A percentile compares a stretch with the other conserved stretches of the same genome.
These are phyloP conservation scores for Talaromyces thailandensis DNA, from an alignment of 495 filamentous ascomycete species.

Conservation along the genomic window DNA sequence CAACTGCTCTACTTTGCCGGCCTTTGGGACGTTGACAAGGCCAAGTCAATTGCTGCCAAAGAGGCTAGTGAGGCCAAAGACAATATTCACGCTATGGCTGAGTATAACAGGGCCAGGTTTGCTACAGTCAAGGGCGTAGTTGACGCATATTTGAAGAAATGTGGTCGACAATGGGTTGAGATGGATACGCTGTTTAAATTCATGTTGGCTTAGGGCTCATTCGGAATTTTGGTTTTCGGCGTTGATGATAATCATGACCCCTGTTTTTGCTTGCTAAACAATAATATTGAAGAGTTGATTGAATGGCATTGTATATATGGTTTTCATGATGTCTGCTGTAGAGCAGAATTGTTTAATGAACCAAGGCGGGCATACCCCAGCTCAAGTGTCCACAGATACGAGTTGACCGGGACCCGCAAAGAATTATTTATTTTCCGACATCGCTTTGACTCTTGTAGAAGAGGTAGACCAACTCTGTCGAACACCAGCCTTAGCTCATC, in stretches of 20 bases:
- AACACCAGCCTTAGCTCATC: neutral
- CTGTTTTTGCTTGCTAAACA: neutral
- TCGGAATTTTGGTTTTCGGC: neutral
- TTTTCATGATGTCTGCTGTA: neutral
- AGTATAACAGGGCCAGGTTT: constrained; percentile 73
- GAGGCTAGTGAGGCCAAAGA: constrained; percentile 43
- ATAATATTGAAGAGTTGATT: neutral
- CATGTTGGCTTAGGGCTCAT: constrained; percentile 29
- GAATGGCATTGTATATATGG: neutral
- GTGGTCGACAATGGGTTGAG: constrained; percentile 89
- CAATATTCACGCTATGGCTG: constrained; percentile 58
- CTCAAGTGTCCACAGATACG: neutral
- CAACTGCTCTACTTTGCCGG: constrained; percentile 82
- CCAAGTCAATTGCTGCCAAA: constrained; percentile 42
- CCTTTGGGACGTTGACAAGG: constrained; percentile 86
- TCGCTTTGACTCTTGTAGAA: neutral
- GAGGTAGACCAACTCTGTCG: neutral
- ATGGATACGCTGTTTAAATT: constrained; percentile 88
- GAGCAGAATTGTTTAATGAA: neutral
- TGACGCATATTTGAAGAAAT: constrained; percentile 82
- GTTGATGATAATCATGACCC: neutral
- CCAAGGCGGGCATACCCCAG: neutral
- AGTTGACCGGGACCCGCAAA: neutral
- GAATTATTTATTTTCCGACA: neutral
- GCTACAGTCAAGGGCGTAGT: constrained; percentile 66